Evolutionary conservation across 2,329 filamentous ascomycete species (phyloP).

Genomic region (Seiridium unicorne): DNA sequence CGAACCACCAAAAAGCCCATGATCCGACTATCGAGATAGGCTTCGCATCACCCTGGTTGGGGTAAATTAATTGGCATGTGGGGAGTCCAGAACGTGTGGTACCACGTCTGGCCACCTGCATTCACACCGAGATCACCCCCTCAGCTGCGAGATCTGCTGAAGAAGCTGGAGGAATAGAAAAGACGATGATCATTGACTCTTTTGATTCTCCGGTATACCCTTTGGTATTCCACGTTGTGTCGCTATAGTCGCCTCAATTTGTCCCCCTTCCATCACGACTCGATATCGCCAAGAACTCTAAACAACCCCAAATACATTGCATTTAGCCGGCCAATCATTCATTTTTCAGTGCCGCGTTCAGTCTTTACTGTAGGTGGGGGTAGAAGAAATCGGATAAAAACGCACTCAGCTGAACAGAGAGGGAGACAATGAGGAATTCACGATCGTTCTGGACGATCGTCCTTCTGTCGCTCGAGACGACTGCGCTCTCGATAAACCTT

Average conservation of each 20-base stretch:
- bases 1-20: not conserved
- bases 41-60: not conserved
- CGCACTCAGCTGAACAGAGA: not conserved
- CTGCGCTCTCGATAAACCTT: not conserved
- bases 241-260: not conserved
- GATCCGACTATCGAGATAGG: not conserved
- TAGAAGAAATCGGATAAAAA: not conserved
- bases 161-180: not conserved
- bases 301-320: not conserved
- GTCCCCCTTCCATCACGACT: not conserved
- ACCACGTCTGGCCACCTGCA: not conserved
- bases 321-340: not conserved
- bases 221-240: not conserved
- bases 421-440: not conserved
- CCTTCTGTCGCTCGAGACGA: not conserved
- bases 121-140: not conserved
- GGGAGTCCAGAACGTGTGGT: slow-evolving; percentile 1
- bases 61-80: slow-evolving; percentile 7
- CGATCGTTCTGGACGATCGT: not conserved
- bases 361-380: not conserved
- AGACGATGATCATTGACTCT: slow-evolving; percentile 1
- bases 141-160: not conserved
- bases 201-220: not conserved
- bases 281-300: not conserved
- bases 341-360: too few species aligned